Conservation (phyloP, 1,284 basidiomycete genomes). For the Kwoniella shivajii region DNA sequence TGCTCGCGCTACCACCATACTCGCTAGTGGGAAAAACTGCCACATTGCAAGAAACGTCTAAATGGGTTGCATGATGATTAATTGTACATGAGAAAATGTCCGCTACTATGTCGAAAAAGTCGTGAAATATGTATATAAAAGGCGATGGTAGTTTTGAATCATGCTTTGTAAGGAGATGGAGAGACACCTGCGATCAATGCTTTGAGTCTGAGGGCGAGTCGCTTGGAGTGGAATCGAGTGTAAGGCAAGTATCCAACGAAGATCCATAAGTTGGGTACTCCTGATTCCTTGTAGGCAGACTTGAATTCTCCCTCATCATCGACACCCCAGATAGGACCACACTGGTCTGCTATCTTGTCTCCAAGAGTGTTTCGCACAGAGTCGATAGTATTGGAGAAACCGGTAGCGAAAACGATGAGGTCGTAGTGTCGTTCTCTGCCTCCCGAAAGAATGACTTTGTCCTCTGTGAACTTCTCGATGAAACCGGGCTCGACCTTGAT, state of each 20-base stretch:
- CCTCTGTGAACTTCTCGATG: slow-evolving; percentile 30
- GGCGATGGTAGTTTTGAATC: slow-evolving; percentile 3
- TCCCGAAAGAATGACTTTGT: slow-evolving; percentile 30
- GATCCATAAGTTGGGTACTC: slow-evolving; percentile 61
- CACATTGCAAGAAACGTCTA: too few species aligned
- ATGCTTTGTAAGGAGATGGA: slow-evolving; percentile 19
- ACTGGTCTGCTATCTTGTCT: slow-evolving; percentile 58
- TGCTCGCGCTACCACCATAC: too few species aligned
- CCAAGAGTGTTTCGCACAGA: slow-evolving; percentile 55
- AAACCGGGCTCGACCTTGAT: slow-evolving; percentile 41
- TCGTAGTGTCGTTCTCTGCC: slow-evolving; percentile 62
- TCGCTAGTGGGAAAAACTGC: too few species aligned
- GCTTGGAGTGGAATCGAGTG: slow-evolving; percentile 35
- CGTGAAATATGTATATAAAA: neutral
- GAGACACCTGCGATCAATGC: slow-evolving; percentile 32
- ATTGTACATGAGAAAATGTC: neutral
- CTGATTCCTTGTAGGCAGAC: slow-evolving; percentile 59
- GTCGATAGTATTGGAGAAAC: slow-evolving; percentile 54
- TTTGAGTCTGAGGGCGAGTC: slow-evolving; percentile 34
- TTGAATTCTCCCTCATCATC: slow-evolving; percentile 64
- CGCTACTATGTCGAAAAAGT: neutral
- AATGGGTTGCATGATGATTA: neutral
- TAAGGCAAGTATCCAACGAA: slow-evolving; percentile 58
- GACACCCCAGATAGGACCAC: slow-evolving; percentile 62
- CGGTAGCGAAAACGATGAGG: slow-evolving; percentile 67